phyloP scores from a whole-genome alignment of 139 green algal genomes.

The Closterium sp. region DNA sequence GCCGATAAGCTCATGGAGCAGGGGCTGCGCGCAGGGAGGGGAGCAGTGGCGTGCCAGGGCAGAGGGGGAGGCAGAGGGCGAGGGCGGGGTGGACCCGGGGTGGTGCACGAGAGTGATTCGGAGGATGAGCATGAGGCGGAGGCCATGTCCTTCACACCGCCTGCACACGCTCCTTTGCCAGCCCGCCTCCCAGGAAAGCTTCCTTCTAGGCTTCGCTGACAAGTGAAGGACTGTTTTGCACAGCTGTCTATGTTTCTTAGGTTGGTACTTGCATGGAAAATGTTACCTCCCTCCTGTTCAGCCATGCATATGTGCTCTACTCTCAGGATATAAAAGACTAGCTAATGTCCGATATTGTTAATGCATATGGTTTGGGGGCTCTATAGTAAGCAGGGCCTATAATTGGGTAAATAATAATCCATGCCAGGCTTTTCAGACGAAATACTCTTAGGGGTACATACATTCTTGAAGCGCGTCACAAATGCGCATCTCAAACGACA shows the following conservation, averaged over 20 bases:
- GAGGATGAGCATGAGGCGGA: background rate
- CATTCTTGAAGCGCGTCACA: no score
- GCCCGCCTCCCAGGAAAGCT: background rate
- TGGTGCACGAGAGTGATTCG: background rate
- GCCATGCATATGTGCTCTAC: no score
- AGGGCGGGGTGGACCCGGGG: background rate
- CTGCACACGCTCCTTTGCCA: background rate
- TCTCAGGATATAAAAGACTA: no score
- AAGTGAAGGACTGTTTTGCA: background rate
- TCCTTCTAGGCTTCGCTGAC: background rate
- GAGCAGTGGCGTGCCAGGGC: background rate
- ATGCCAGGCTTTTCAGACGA: no score
- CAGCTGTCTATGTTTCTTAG: background rate
- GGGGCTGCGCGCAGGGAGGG: background rate
- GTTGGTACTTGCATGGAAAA: no score
- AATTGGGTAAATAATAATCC: no score
- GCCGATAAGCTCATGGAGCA: background rate
- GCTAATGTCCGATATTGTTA: no score
- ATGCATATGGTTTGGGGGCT: no score
- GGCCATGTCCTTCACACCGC: slow-evolving; percentile 28
- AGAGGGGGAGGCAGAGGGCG: background rate
- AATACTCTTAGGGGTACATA: no score
- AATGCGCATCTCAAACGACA: no score
- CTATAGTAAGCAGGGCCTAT: no score
- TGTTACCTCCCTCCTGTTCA: no score